Conservation (phyloP, 495 filamentous ascomycete species). For the Clohesyomyces aquaticus region DNA sequence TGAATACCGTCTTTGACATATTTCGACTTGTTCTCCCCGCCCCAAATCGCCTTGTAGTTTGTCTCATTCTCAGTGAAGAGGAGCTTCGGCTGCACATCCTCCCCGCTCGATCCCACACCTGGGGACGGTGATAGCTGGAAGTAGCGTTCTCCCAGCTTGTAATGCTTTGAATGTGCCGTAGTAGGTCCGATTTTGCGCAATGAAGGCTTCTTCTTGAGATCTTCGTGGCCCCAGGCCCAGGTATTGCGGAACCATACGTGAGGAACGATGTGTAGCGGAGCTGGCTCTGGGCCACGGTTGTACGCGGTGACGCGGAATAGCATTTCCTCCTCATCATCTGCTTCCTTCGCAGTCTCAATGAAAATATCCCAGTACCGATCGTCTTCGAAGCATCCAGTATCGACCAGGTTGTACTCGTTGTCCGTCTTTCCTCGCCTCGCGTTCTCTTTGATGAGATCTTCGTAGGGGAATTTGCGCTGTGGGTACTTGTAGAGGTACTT, state of each 20-base stretch:
- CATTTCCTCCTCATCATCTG: conserved; percentile 83
- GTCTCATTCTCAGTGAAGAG: conserved; percentile 96
- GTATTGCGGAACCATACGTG: conserved; percentile 98
- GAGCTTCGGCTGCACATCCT: conserved; percentile 80
- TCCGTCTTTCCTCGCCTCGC: conserved; percentile 72
- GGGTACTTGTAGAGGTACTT: conserved; percentile 98
- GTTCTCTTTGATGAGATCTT: conserved; percentile 83
- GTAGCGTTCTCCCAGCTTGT: conserved; percentile 78
- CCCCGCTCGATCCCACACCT: conserved; percentile 71
- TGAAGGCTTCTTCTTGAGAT: conserved; percentile 71
- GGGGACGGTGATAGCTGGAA: conserved; percentile 88
- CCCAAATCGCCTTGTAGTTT: conserved; percentile 78
- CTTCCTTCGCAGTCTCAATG: conserved; percentile 94
- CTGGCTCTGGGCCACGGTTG: conserved; percentile 89
- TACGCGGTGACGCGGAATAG: conserved; percentile 94
- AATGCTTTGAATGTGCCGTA: conserved; percentile 72
- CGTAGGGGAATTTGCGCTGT: conserved; percentile 87
- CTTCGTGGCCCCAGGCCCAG: conserved; percentile 86
- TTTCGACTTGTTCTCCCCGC: conserved; percentile 71
- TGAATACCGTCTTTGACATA: conserved; percentile 98
- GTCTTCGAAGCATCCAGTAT: conserved; percentile 90
- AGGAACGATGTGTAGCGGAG: conserved; percentile 88
- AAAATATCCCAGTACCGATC: conserved; percentile 96
- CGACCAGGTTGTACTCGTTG: conserved; percentile 86
- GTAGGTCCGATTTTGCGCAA: conserved; percentile 67